Evolutionary conservation across 1,284 basidiomycete genomes (phyloP), one percentile per base, ranked within the genome.

Genomic region (Ceratobasidium sp.): DNA sequence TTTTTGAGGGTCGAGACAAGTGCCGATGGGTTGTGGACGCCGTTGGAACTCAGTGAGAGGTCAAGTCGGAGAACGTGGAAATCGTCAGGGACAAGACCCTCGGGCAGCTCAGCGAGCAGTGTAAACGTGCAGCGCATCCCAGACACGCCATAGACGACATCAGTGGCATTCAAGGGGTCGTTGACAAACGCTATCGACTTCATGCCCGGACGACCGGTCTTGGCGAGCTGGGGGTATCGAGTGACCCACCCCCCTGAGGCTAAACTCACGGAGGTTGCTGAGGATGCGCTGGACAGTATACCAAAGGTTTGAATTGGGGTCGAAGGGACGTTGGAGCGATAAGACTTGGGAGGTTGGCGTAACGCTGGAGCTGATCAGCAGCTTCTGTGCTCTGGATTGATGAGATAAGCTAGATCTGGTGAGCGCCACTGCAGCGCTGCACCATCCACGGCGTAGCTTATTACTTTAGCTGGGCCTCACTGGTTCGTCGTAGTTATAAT

Each of bases 1-100:
- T 94, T 94, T 84, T 98, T 96, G 66, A 98, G 89, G 77, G 96
- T 93, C 4, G 92, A 91, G 65, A 98, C 95, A 51, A 98, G 89
- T 9, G 93, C 86, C 1, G 90, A 88, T n/a, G 94, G 90, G 37
- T 91, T 88, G 58, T 87, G 85, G 5, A 91, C 87, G 9, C 89
- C 88, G 46, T 90, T 86, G 39, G 90, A 84, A 34, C 96, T 96
- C 64, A 98, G 89, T 81, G 95, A 95, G 80, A 98, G 90, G 83
- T 98, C 96, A 58, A 98, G 88, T 27, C 92, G 92, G 77, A 98
- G 89, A 72, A 98, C 90, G 73, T 91, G 89, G 82, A 97, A 94
- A 76, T 93, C 79, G 77, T 89, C 87, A 0, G 84, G 77, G 54
- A 88, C 83, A 37, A 56, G 46, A 27, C 56, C 58, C 43, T 58